phyloP scores from a whole-genome alignment of 768 basidiomycete species.

The Sutorius australiensis region DNA sequence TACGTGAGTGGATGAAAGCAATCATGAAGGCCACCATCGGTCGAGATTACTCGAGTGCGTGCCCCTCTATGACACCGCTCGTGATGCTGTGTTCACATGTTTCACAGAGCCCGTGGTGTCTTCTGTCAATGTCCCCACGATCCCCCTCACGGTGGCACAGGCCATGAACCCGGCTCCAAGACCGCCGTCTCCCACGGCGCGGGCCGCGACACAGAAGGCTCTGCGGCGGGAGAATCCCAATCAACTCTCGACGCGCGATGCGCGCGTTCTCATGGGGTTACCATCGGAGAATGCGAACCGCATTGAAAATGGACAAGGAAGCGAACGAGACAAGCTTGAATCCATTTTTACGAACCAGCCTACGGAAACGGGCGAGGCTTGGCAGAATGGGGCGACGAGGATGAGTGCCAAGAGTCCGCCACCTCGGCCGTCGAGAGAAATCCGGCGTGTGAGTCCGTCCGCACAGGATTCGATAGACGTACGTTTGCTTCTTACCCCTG shows the following conservation, averaged over 20 bases:
- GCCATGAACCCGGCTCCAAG: slow-evolving; percentile 95
- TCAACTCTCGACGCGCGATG: slow-evolving; percentile 76
- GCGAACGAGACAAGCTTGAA: slow-evolving; percentile 49
- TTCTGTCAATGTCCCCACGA: slow-evolving; percentile 95
- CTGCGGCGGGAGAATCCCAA: slow-evolving; percentile 81
- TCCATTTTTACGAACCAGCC: slow-evolving; percentile 52
- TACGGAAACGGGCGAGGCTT: slow-evolving; percentile 15
- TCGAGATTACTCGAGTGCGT: slow-evolving; percentile 85
- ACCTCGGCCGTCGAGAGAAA: slow-evolving; percentile 66
- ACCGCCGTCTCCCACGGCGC: slow-evolving; percentile 86
- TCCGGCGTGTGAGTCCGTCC: slow-evolving; percentile 41
- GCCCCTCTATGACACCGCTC: background rate
- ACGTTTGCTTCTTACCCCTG: background rate
- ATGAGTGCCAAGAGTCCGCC: slow-evolving; percentile 37
- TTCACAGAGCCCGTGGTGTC: slow-evolving; percentile 84
- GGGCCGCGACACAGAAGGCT: slow-evolving; percentile 85
- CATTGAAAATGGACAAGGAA: slow-evolving; percentile 27
- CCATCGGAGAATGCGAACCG: slow-evolving; percentile 27
- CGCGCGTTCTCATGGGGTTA: slow-evolving; percentile 69
- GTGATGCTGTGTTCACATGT: background rate
- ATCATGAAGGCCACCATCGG: slow-evolving; percentile 98
- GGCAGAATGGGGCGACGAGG: slow-evolving; percentile 13
- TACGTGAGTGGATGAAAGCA: slow-evolving; percentile 99
- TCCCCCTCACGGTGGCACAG: slow-evolving; percentile 91
- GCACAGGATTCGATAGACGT: slow-evolving; percentile 22